phyloP scores from a whole-genome alignment of 768 basidiomycete genomes.

The Phaffia tasmanica region DNA sequence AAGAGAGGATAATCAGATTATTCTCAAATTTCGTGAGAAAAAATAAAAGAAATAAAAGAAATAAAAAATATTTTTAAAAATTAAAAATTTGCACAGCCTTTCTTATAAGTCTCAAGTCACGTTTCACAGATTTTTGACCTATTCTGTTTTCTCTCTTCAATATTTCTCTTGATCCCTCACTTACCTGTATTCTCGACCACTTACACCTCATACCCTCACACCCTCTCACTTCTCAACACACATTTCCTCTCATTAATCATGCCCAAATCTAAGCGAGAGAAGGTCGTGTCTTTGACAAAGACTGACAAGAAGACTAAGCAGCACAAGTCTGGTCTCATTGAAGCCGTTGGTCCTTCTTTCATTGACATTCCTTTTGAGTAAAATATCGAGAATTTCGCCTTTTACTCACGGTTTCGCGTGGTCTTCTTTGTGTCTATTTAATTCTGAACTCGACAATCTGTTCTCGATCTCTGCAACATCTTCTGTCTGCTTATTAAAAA shows the following conservation, averaged over 20 bases:
- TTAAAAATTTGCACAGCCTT: neutral
- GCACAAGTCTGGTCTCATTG: constrained; percentile 73
- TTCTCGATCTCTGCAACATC: no score
- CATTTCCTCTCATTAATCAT: neutral
- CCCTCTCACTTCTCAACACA: neutral
- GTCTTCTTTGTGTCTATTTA: neutral
- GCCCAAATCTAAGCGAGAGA: constrained; percentile 33
- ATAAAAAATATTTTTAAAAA: neutral
- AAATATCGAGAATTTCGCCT: neutral
- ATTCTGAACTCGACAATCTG: no score
- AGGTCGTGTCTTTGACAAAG: constrained; percentile 78
- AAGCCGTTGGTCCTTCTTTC: constrained; percentile 48
- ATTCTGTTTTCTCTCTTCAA: no score
- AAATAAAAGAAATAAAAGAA: neutral
- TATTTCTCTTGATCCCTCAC: no score
- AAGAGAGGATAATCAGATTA: no score
- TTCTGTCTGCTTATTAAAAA: no score
- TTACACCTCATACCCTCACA: constrained; percentile 1
- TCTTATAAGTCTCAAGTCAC: no score
- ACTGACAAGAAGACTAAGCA: constrained; percentile 86
- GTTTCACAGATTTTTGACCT: no score
- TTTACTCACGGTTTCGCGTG: no score
- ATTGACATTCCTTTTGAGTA: neutral
- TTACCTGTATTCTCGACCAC: neutral
- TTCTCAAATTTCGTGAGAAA: neutral